Base-by-base conservation (phyloP, 495 filamentous ascomycete species). In the Collariella sp. region DNA sequence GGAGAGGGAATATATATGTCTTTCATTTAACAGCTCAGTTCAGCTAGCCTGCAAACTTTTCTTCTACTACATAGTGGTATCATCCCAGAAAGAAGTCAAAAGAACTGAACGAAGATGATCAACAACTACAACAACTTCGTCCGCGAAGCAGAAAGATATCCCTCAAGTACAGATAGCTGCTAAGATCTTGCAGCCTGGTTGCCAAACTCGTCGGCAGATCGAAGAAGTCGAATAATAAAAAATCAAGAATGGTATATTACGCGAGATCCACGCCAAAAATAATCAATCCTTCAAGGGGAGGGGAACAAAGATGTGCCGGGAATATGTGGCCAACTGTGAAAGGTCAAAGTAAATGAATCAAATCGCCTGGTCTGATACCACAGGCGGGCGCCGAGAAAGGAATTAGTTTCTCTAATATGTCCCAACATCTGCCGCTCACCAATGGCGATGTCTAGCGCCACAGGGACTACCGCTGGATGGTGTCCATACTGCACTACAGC, bases 61-160 rank as follows among this genome's bases (percentile, higher is more conserved):
- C 52, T 31, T 31, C 4, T 9, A n/a, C n/a, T n/a, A n/a, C n/a
- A n/a, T 48, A 59, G 46, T 64, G 58, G 61, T 61, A 61, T 64
- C 58, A 59, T 64, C 24, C 26, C 26, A 52, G 52, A 51, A 46
- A 40, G 36, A 45, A 46, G 55, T 41, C 54, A 51, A 31, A 31
- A 31, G 26, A 31, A 31, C 26, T 4, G 26, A 31, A 31, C 26
- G 26, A 31, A 9, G 26, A 31, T 31, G 9, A 31, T 9, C n/a
- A n/a, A n/a, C n/a, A n/a, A n/a, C n/a, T n/a, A n/a, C n/a, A n/a
- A n/a, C n/a, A n/a, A n/a, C n/a, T n/a, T n/a, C n/a, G n/a, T n/a
- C n/a, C n/a, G n/a, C n/a, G n/a, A 31, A 31, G 26, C 26, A 31
- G 26, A 31, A 9, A 31, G 4, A 31, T n/a, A n/a, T n/a, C n/a